Base-by-base conservation (phyloP, 2,329 filamentous ascomycete species). In the Colletotrichum graminicola region DNA sequence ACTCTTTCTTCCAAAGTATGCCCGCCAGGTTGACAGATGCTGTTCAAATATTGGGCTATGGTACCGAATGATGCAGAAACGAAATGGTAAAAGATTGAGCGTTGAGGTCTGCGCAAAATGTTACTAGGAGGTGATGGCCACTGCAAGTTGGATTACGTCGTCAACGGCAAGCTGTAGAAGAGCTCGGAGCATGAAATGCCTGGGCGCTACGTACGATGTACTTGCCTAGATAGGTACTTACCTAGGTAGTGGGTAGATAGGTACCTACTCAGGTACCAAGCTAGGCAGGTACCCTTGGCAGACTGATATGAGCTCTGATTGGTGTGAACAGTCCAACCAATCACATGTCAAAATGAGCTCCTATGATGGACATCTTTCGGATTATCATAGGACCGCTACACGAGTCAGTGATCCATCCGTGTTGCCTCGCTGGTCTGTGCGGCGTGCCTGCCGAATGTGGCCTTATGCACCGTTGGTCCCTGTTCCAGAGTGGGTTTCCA, bases 1-100 rank as follows among this genome's bases (percentile, higher is more conserved):
- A 76, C 74, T 76, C 77, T 74, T 79, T 77, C 70, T 83, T 84
- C 86, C 86, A 88, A 71, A 88, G 76, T 77, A 86, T 72, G 62
- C 80, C 80, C 79, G 85, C 86, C 86, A 88, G 79, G 63, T 75
- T 87, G 83, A 73, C 39, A 3, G 21, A 18, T 49, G 21, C 2
- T 55, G 23, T 21, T 32, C 16, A n/a, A 7, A 4, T 18, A 12
- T 14, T 57, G 26, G n/a, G 6, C n/a, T 23, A 18, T 1, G 2
- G 5, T 39, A 8, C 23, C 5, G 8, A 1, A 8, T 29, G 32
- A 14, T 52, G 8, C n/a, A 21, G 45, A 7, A 5, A 8, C 11
- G 16, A 39, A n/a, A 41, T 7, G 6, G 1, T 11, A 1, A 10
- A 6, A 10, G 7, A 16, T 16, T 8, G 4, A 12, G 10, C 12